These are phyloP conservation scores for Moesziomyces sp. DNA, from an alignment of 1,284 basidiomycete species.

Conservation along the genomic window DNA sequence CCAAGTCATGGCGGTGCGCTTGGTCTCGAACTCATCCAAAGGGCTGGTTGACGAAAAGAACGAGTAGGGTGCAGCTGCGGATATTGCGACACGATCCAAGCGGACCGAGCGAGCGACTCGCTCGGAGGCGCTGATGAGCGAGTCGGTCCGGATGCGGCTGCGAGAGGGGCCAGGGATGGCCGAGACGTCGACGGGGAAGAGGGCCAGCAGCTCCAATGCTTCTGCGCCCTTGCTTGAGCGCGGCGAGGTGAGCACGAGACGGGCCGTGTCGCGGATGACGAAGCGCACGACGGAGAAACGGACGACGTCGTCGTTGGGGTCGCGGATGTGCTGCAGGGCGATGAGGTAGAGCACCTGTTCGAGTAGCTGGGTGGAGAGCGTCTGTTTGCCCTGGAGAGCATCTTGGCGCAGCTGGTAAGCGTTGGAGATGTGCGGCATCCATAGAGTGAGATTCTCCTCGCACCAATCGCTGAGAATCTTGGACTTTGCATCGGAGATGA, in stretches of 20 bases:
- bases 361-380: slow-evolving; percentile 37
- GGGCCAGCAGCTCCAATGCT: slow-evolving; percentile 33
- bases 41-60: slow-evolving; percentile 25
- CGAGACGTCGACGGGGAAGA: slow-evolving; percentile 45
- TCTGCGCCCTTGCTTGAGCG: slow-evolving; percentile 31
- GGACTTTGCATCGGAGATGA: slow-evolving; percentile 32
- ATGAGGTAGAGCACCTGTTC: slow-evolving; percentile 44
- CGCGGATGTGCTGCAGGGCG: slow-evolving; percentile 43
- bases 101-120: slow-evolving; percentile 34
- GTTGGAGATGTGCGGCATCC: slow-evolving; percentile 39
- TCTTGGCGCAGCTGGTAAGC: slow-evolving; percentile 39
- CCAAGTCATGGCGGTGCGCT: slow-evolving; percentile 34
- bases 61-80: slow-evolving; percentile 33
- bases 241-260: slow-evolving; percentile 40
- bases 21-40: slow-evolving; percentile 36
- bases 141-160: slow-evolving; percentile 38
- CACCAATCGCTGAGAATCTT: slow-evolving; percentile 45
- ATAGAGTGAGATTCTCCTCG: slow-evolving; percentile 35
- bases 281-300: slow-evolving; percentile 36
- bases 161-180: slow-evolving; percentile 36
- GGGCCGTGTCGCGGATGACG: slow-evolving; percentile 31
- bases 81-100: slow-evolving; percentile 35
- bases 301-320: slow-evolving; percentile 33
- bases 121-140: slow-evolving; percentile 31
- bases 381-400: slow-evolving; percentile 27